Percentiles rank a stretch among this genome's conserved stretches.
Conservation (phyloP, 345 rosid genomes). For the Firmiana major region DNA sequence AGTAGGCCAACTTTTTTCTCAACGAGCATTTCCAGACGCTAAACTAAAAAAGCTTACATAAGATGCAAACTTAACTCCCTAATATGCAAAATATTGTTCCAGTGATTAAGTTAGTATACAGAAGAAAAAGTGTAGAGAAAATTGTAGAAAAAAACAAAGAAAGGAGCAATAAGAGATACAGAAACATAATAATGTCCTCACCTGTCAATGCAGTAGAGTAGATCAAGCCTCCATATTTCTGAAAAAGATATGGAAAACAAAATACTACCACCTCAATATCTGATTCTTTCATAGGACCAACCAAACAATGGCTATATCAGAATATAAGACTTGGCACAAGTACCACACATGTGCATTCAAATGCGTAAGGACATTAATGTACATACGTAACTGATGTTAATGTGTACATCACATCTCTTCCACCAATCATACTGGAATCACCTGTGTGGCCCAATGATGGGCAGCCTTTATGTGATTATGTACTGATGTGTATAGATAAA, state of each 20-base stretch:
- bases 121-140: not conserved
- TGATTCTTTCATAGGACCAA: not conserved
- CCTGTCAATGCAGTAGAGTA: slow-evolving; percentile 75
- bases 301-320: not conserved
- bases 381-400: not conserved
- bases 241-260: slow-evolving; percentile 23
- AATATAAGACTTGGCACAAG: not conserved
- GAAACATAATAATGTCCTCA: slow-evolving; percentile 11
- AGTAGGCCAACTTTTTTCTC: not conserved
- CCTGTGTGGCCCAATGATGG: not conserved
- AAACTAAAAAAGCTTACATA: not conserved
- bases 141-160: not conserved
- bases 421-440: not conserved
- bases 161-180: not conserved
- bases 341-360: not conserved
- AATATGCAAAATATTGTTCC: not conserved
- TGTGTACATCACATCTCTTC: not conserved
- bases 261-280: not conserved
- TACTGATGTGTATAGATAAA: not conserved
- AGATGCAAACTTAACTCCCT: not conserved
- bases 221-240: slow-evolving; percentile 53
- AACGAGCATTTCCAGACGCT: not conserved
- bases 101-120: not conserved
- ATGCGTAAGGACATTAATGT: not conserved
- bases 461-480: not conserved